Evolutionary conservation across 2,329 filamentous ascomycete species (phyloP).

Genomic region (Hypoxylon sp.): DNA sequence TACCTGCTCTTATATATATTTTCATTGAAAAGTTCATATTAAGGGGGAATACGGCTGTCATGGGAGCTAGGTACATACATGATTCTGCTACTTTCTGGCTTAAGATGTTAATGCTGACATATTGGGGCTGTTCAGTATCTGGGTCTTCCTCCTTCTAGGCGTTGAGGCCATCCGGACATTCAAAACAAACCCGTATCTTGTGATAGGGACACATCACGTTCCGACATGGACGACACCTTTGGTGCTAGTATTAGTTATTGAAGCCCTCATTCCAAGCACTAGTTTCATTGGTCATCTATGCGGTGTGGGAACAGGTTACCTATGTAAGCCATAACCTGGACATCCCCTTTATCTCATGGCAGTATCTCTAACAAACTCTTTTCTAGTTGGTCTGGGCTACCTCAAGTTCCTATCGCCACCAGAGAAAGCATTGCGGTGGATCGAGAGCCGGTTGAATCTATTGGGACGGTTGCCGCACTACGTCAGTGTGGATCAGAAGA

Average conservation of each 20-base stretch:
- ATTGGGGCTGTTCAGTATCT: conserved; percentile 73
- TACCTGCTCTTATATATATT: conserved; percentile 87
- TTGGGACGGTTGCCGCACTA: conserved; percentile 89
- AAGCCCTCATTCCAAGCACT: conserved; percentile 83
- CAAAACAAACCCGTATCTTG: conserved; percentile 83
- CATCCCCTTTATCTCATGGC: background rate
- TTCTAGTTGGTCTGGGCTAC: conserved; percentile 84
- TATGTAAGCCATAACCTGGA: conserved; percentile 72
- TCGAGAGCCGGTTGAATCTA: conserved; percentile 90
- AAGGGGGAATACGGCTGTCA: conserved; percentile 77
- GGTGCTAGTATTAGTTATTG: conserved; percentile 80
- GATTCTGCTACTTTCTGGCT: background rate
- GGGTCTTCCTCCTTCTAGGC: conserved; percentile 90
- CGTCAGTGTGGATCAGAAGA: conserved; percentile 95
- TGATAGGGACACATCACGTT: conserved; percentile 74
- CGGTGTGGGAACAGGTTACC: conserved; percentile 86
- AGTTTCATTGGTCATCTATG: conserved; percentile 90
- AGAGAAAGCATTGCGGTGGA: conserved; percentile 87
- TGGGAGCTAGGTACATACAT: conserved; percentile 81
- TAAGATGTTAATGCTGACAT: conserved; percentile 42
- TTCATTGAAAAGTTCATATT: conserved; percentile 82
- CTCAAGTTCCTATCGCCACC: conserved; percentile 91
- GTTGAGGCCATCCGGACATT: conserved; percentile 90
- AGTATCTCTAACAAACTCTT: conserved; percentile 42
- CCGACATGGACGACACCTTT: conserved; percentile 94